Conservation (phyloP, 129 eudicot species). For the Pseudognaphalium luteoalbum region DNA sequence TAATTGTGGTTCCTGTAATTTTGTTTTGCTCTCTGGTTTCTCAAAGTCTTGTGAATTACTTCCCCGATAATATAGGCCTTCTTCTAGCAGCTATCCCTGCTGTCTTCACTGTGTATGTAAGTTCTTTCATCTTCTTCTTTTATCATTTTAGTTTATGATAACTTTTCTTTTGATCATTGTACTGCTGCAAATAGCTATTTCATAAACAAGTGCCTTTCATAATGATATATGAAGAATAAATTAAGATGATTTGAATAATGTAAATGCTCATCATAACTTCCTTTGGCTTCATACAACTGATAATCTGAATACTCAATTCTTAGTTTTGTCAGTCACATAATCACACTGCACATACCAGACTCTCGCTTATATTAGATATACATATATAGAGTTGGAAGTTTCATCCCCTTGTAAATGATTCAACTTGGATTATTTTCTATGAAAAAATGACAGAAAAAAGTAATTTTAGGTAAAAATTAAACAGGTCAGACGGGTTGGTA, state of each 20-base stretch:
- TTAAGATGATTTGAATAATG: too few species aligned
- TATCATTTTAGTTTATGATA: neutral
- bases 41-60: constrained; percentile 43
- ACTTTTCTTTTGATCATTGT: neutral
- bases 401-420: too few species aligned
- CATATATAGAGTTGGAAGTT: too few species aligned
- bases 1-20: constrained; percentile 50
- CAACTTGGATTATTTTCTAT: neutral
- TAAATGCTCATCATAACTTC: too few species aligned
- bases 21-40: constrained; percentile 56
- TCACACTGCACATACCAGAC: too few species aligned
- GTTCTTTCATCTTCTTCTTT: constrained; percentile 20
- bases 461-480: neutral
- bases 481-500: neutral
- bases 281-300: too few species aligned
- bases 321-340: too few species aligned
- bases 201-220: neutral
- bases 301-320: too few species aligned
- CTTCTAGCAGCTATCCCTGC: constrained; percentile 39
- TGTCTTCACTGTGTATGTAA: constrained; percentile 47
- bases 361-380: too few species aligned
- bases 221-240: neutral
- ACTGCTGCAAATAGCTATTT: neutral
- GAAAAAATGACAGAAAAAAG: neutral
- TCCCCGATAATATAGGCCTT: constrained; percentile 36